Evolutionary conservation across 2,329 filamentous ascomycete genomes (phyloP).

Genomic region (Phaeosphaeria sp.): DNA sequence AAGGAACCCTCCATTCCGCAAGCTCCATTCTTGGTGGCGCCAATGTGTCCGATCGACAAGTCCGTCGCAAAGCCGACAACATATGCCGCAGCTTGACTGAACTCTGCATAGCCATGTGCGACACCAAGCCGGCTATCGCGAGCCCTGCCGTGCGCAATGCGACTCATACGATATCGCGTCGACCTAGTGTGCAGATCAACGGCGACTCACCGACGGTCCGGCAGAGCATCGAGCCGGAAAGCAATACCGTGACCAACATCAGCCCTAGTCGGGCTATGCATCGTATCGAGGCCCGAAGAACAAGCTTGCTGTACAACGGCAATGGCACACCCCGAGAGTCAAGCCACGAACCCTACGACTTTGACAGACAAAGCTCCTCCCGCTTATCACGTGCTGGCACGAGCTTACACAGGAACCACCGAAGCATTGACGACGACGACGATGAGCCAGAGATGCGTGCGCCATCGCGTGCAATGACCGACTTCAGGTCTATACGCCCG

Average conservation of each 20-base stretch:
- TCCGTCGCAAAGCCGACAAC: slow-evolving; percentile 88
- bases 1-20: slow-evolving; percentile 66
- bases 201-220: slow-evolving; percentile 42
- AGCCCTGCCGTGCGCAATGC: slow-evolving; percentile 40
- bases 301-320: slow-evolving; percentile 32
- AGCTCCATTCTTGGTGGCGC: slow-evolving; percentile 68
- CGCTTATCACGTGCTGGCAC: slow-evolving; percentile 48
- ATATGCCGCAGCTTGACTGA: slow-evolving; percentile 93
- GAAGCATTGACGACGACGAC: slow-evolving; percentile 42
- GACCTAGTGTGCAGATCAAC: slow-evolving; percentile 46
- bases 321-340: slow-evolving; percentile 36
- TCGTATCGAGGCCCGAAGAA: slow-evolving; percentile 55
- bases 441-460: slow-evolving; percentile 51
- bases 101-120: slow-evolving; percentile 78
- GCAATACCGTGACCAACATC: slow-evolving; percentile 34
- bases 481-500: slow-evolving; percentile 47
- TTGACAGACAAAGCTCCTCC: slow-evolving; percentile 28
- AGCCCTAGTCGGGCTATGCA: slow-evolving; percentile 48
- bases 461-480: slow-evolving; percentile 58
- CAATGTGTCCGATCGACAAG: slow-evolving; percentile 75
- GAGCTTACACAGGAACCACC: slow-evolving; percentile 47
- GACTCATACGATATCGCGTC: slow-evolving; percentile 33
- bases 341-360: slow-evolving; percentile 34
- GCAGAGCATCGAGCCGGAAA: slow-evolving; percentile 46
- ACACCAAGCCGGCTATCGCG: slow-evolving; percentile 39